phyloP scores from a whole-genome alignment of 176 grass and related monocot species.

The Rhynchospora tenuis region DNA sequence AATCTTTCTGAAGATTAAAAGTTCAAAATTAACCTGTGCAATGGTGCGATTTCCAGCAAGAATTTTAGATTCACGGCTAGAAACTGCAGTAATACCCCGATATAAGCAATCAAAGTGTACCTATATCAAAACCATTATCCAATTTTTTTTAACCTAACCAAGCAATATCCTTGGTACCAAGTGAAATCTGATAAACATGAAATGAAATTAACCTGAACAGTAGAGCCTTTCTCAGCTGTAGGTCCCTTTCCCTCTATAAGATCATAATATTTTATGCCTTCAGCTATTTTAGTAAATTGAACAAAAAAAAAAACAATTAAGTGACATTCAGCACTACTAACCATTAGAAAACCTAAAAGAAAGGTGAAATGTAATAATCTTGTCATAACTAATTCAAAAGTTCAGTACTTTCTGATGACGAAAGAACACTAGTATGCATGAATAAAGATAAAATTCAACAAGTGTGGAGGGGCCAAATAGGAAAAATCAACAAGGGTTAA shows the following conservation, averaged over 20 bases:
- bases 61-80: constrained; percentile 85
- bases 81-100: constrained; percentile 73
- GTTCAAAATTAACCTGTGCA: constrained; percentile 65
- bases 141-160: neutral
- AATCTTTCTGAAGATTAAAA: neutral
- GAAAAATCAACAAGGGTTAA: neutral
- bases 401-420: neutral
- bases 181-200: neutral
- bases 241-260: constrained; percentile 65
- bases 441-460: neutral
- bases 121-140: constrained; percentile 20
- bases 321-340: neutral
- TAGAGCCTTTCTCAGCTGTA: constrained; percentile 57
- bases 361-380: too few species aligned
- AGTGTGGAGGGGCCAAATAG: neutral
- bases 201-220: constrained; percentile 46
- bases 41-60: constrained; percentile 84
- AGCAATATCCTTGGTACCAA: neutral
- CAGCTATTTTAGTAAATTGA: constrained; percentile 38
- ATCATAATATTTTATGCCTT: constrained; percentile 92
- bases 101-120: constrained; percentile 93
- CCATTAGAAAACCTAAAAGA: neutral
- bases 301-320: neutral
- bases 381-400: too few species aligned
- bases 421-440: neutral